Evolutionary conservation across 2,329 filamentous ascomycete species (phyloP), one percentile per base, ranked within the genome.

Genomic region (Aspergillus intermedius): DNA sequence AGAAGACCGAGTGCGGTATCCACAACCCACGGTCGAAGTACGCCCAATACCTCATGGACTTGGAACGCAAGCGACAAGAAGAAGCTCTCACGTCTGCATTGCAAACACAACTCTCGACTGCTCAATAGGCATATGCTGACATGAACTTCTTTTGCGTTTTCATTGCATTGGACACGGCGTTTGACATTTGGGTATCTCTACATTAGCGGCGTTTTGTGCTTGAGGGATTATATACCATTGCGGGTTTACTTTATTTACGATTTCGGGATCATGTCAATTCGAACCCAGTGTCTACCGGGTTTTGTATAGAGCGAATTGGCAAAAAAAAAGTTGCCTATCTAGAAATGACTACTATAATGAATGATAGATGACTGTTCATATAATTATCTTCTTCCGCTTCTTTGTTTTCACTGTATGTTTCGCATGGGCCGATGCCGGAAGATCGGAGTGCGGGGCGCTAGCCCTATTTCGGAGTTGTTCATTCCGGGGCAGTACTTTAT

Each of bases 11-110:
- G 76, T 98, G 93, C 70, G 93, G 93, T 43, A 97, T 98, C 65
- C 93, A 98, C 81, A 97, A 97, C 78, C 94, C 93, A 73, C 86
- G 91, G 70, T 95, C 88, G 50, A 85, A 90, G 59, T 98, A 97
- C 64, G 87, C 90, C 9, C 83, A 91, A 72, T 96, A 86, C 71
- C 73, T 95, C 48, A 77, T 79, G 61, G 83, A 89, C 52, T 81
- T 87, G 70, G 84, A 89, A 66, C 74, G 78, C 63, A 84, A 88
- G 75, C 75, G 77, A 55, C 76, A 83, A 58, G 79, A 82, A 54
- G 73, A 80, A 58, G 77, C 76, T 39, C 60, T 81, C 35, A 63
- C 70, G 5, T 66, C 74, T 53, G 73, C 74, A 23, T 52, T 77
- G 50, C 59, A 69, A 46, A 57, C 50, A n/a, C 59, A 66, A 39